Conservation (phyloP, 768 basidiomycete genomes). For the Lactarius tabidus region DNA sequence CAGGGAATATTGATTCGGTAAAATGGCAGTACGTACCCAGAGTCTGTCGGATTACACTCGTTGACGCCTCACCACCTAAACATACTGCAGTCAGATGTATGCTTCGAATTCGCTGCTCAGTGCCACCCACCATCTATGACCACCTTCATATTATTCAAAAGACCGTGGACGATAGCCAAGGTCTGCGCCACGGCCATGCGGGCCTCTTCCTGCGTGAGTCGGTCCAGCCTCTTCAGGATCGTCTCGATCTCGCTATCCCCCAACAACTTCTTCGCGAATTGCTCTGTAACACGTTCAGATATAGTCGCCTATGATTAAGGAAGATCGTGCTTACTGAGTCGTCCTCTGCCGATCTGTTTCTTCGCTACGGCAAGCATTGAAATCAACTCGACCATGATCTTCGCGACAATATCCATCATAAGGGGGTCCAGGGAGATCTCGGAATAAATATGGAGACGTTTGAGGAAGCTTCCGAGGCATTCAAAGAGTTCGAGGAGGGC, state of each 20-base stretch:
- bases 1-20: neutral
- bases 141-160: constrained; percentile 8
- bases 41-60: neutral
- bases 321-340: constrained; percentile 1
- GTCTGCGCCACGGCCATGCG: constrained; percentile 8
- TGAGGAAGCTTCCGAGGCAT: neutral
- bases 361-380: constrained; percentile 7
- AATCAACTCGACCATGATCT: constrained; percentile 9
- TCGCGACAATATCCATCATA: constrained; percentile 7
- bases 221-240: constrained; percentile 2
- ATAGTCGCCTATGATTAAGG: neutral
- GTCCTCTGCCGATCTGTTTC: constrained; percentile 1
- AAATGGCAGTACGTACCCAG: neutral
- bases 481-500: neutral
- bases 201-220: constrained; percentile 10
- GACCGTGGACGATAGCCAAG: neutral
- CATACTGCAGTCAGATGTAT: neutral
- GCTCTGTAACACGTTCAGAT: neutral
- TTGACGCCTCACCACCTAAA: neutral
- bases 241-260: constrained; percentile 5
- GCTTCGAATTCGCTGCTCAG: neutral
- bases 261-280: constrained; percentile 5
- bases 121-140: constrained; percentile 5
- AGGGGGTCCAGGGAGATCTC: neutral
- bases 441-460: constrained; percentile 1